Percentiles rank a stretch among this genome's conserved stretches.
phyloP scores from a whole-genome alignment of 2,329 filamentous ascomycete species.

The Dactylellina drechsleri region DNA sequence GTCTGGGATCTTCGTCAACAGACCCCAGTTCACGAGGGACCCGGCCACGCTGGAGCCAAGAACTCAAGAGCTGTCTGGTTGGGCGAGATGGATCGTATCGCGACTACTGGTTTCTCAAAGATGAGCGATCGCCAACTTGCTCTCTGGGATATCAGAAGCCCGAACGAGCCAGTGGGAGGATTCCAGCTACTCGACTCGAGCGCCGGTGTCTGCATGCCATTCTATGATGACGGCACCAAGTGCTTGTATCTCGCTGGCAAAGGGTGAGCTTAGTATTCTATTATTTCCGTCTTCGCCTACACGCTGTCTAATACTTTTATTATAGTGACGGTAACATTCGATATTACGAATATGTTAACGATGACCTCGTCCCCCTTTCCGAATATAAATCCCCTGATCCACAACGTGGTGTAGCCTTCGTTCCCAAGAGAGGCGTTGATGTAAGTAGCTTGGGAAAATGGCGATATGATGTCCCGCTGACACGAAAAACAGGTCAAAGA shows the following conservation, averaged over 20 bases:
- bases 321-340: constrained; percentile 94
- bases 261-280: constrained; percentile 71
- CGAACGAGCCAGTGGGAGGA: constrained; percentile 82
- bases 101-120: constrained; percentile 94
- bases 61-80: constrained; percentile 97
- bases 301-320: constrained; percentile 55
- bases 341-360: constrained; percentile 97
- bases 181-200: constrained; percentile 93
- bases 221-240: constrained; percentile 98
- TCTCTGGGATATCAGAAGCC: constrained; percentile 89
- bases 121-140: constrained; percentile 98
- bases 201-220: constrained; percentile 98
- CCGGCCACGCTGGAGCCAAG: constrained; percentile 92
- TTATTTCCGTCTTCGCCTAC: constrained; percentile 47
- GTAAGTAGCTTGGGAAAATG: constrained; percentile 64
- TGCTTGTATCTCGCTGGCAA: constrained; percentile 97
- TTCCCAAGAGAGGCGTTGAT: constrained; percentile 94
- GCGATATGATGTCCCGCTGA: constrained; percentile 51
- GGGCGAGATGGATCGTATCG: constrained; percentile 88
- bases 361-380: constrained; percentile 96
- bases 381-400: constrained; percentile 98
- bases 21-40: constrained; percentile 81
- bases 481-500: constrained; percentile 75
- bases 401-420: constrained; percentile 91
- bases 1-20: constrained; percentile 98